These are phyloP conservation scores for Coemansia sp. DNA, from an alignment of 192 early-diverging fungal genomes.

Conservation along the genomic window DNA sequence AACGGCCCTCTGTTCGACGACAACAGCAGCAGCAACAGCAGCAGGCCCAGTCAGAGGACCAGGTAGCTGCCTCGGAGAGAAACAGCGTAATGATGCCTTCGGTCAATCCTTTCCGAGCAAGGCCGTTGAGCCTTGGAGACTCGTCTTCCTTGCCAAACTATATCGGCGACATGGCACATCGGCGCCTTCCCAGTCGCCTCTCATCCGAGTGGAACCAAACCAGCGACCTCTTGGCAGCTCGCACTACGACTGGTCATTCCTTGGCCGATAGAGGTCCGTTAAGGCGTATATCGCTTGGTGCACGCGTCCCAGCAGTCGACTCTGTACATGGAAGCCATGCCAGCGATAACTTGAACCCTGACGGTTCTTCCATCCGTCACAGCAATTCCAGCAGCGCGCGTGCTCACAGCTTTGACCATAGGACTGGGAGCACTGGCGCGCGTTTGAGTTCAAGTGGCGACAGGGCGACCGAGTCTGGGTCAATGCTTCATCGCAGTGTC, in stretches of 20 bases:
- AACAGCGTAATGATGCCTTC: constrained; percentile 32
- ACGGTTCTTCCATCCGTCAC: constrained; percentile 5
- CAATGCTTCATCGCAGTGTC: constrained; percentile 49
- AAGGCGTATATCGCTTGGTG: constrained; percentile 28
- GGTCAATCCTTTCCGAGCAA: constrained; percentile 47
- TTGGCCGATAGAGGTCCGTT: constrained; percentile 4
- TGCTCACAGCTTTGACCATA: constrained; percentile 37
- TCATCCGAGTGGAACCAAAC: constrained; percentile 13
- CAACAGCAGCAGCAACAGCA: constrained; percentile 3
- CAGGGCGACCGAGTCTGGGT: constrained; percentile 28
- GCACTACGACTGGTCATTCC: not conserved
- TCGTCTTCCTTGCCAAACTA: constrained; percentile 38
- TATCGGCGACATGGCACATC: not conserved
- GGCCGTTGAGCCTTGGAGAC: constrained; percentile 40
- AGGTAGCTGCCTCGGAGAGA: constrained; percentile 5
- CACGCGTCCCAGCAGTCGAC: constrained; percentile 6
- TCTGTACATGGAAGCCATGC: not conserved
- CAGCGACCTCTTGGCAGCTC: constrained; percentile 5
- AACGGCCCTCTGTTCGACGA: constrained; percentile 8
- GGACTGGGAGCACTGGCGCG: constrained; percentile 14
- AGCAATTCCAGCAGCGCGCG: constrained; percentile 17
- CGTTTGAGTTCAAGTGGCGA: constrained; percentile 33
- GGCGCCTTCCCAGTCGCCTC: constrained; percentile 4
- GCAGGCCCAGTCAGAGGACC: not conserved
- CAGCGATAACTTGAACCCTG: constrained; percentile 7